Evolutionary conservation across 768 basidiomycete species (phyloP), one percentile per base, ranked within the genome.

Genomic region (Boletus speciosus): DNA sequence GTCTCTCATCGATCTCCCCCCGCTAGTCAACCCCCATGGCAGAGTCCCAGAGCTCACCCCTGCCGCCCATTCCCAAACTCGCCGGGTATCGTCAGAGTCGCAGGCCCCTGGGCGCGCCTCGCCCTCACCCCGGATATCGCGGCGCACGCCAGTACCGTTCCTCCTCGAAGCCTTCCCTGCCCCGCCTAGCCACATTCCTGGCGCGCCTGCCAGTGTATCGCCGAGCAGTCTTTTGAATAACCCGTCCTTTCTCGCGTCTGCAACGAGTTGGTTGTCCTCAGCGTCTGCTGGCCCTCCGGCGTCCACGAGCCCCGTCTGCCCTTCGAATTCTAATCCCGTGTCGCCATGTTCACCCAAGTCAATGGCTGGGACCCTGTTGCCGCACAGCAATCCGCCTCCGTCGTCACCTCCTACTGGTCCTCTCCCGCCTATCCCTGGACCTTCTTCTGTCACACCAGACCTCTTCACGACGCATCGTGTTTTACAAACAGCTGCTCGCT

Each of bases 371-470:
- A 41, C 51, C 1, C 38, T 52, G 14, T 15, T n/a, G 38, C 61
- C 34, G 29, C 56, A 55, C 15, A 40, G 32, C 41, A 81, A 83
- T 51, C 85, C 84, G 0, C 84, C 85, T 0, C 83, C 79, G 0
- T 81, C 81, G 0, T 73, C 71, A 2, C 86, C 85, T 0, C 86
- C 86, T 0, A 69, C 75, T 0, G 61, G 73, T 0, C 85, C 86
- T 0, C 77, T 88, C 4, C 86, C 87, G 0, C 84, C 87, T 4
- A 60, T 88, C 2, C 87, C 87, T 0, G 84, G 82, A 2, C 81
- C 82, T 0, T 83, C 83, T 2, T 74, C 81, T 19, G 75, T 82
- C 73, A 76, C 53, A 67, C 36, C 82, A 79, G 55, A 78, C 74
- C 31, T 70, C 76, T 36, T 71, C 74, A 19, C 73, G 78, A 38